Conservation (phyloP, 2,329 filamentous ascomycete genomes). For the Gaeumannomyces sp. region DNA sequence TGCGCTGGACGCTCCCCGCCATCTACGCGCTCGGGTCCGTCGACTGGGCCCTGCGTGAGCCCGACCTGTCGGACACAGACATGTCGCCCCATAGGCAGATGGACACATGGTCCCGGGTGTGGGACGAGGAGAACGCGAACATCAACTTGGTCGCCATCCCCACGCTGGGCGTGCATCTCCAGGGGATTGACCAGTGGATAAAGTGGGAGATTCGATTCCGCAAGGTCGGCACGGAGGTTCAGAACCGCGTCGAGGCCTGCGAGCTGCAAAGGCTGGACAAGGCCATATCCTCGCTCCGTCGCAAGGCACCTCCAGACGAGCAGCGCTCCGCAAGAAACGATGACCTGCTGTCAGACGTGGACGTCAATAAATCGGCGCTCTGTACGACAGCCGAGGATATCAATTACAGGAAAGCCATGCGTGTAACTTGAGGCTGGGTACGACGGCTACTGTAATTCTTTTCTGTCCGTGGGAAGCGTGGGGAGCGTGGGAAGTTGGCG, state of each 20-base stretch:
- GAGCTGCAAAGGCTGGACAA: not conserved
- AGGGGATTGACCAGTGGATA: constrained; percentile 41
- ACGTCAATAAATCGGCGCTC: not conserved
- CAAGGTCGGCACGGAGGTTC: constrained; percentile 37
- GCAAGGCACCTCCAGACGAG: not conserved
- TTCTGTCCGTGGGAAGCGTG: too few species aligned
- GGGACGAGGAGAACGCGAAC: constrained; percentile 2
- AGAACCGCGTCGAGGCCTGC: constrained; percentile 19
- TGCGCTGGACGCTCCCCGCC: constrained; percentile 49
- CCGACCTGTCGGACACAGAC: not conserved
- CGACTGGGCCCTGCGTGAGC: constrained; percentile 16
- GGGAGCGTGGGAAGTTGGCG: too few species aligned
- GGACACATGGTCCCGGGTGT: not conserved
- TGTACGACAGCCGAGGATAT: not conserved
- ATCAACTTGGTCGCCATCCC: constrained; percentile 43
- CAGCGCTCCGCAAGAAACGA: not conserved
- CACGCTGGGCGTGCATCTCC: constrained; percentile 42
- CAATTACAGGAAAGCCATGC: too few species aligned
- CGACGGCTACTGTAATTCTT: too few species aligned
- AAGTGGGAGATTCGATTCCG: constrained; percentile 44
- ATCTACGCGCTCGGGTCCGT: constrained; percentile 40
- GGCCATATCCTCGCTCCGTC: not conserved
- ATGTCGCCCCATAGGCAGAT: constrained; percentile 5
- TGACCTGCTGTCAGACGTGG: not conserved
- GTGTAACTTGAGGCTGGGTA: too few species aligned